Conservation (phyloP, 768 basidiomycete genomes). For the Calocera cornea region DNA sequence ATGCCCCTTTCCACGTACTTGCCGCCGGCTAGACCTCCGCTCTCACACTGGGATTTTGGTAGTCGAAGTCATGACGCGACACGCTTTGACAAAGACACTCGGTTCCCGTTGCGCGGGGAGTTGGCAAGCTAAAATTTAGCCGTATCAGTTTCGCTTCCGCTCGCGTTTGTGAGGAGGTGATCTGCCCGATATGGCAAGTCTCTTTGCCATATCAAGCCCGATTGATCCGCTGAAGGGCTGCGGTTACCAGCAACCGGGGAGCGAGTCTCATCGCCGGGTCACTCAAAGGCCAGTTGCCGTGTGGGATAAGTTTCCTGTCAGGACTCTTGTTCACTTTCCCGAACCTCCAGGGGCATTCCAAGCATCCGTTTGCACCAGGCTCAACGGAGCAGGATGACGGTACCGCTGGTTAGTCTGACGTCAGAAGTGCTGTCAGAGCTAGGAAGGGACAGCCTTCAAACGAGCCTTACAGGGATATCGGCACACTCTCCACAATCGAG, state of each 20-base stretch:
- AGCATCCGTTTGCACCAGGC: no score
- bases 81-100: background rate
- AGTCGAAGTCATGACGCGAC: background rate
- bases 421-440: background rate
- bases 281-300: background rate
- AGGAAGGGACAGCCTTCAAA: background rate
- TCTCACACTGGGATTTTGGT: no score
- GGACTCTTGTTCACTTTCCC: no score
- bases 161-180: background rate
- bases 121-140: background rate
- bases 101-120: background rate
- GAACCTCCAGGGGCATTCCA: no score
- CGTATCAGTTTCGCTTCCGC: background rate
- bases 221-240: background rate
- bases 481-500: background rate
- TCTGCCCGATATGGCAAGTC: constrained; percentile 1
- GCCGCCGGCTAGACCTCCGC: no score
- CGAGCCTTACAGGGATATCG: background rate
- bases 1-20: no score
- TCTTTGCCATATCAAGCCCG: background rate
- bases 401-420: background rate
- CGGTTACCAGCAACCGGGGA: background rate
- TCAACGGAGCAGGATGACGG: background rate
- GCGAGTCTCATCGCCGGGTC: background rate
- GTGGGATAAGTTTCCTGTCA: no score